Evolutionary conservation across 495 filamentous ascomycete genomes (phyloP).

Genomic region (Viridothelium virens): DNA sequence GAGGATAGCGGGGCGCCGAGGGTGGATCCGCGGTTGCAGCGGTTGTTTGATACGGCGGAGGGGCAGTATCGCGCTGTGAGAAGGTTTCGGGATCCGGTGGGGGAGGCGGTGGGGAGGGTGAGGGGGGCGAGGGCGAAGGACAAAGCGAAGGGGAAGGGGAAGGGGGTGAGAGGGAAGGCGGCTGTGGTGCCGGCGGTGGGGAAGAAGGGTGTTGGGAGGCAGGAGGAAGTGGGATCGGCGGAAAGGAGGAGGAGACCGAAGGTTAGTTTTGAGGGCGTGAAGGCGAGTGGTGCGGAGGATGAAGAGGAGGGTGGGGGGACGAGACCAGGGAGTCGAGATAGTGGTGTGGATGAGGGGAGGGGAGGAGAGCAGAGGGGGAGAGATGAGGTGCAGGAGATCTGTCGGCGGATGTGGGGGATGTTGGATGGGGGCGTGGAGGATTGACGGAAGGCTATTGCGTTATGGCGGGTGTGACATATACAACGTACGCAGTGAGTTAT

Average conservation of each 20-base stretch:
- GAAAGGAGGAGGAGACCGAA: slow-evolving; percentile 19
- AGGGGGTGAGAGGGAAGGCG: neutral
- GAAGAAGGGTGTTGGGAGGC: slow-evolving; percentile 18
- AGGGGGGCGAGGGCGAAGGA: slow-evolving; percentile 11
- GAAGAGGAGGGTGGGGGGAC: slow-evolving; percentile 18
- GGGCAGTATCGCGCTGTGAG: slow-evolving; percentile 62
- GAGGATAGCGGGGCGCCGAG: slow-evolving; percentile 28
- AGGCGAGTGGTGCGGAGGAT: slow-evolving; percentile 13
- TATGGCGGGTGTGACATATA: neutral
- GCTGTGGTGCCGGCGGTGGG: neutral
- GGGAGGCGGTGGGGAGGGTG: slow-evolving; percentile 40
- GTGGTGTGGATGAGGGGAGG: slow-evolving; percentile 19
- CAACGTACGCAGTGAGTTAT: neutral
- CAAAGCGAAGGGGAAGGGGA: slow-evolving; percentile 15
- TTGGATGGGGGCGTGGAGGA: neutral
- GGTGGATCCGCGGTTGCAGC: slow-evolving; percentile 43
- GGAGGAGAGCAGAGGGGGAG: slow-evolving; percentile 17
- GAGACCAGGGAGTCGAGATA: neutral
- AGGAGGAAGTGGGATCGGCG: neutral
- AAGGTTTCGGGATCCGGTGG: slow-evolving; percentile 58
- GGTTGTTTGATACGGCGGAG: slow-evolving; percentile 53
- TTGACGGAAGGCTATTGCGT: neutral
- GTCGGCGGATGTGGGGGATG: slow-evolving; percentile 27
- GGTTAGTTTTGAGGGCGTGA: slow-evolving; percentile 23
- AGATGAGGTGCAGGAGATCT: slow-evolving; percentile 29